Percentiles rank a stretch among this genome's conserved stretches.
phyloP scores from a whole-genome alignment of 2,329 filamentous ascomycete species.

The Aspergillus uvarum region DNA sequence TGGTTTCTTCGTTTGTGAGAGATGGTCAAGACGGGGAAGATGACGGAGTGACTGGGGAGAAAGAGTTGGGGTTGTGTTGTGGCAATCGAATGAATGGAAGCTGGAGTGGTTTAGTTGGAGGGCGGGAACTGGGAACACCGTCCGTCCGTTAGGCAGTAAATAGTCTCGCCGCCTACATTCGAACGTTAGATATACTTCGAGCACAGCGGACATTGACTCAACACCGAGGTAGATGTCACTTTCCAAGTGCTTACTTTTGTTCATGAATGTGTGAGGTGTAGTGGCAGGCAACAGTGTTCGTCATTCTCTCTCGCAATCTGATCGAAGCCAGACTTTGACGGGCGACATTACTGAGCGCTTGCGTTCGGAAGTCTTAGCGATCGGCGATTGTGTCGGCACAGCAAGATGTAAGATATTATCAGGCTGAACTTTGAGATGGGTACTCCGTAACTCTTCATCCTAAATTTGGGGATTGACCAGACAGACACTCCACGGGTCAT shows the following conservation, averaged over 20 bases:
- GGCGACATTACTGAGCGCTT: no score
- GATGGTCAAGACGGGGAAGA: background rate
- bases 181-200: background rate
- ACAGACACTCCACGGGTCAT: background rate
- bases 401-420: background rate
- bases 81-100: background rate
- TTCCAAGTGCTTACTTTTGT: no score
- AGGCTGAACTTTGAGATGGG: background rate
- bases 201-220: background rate
- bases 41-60: no score
- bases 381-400: background rate
- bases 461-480: background rate
- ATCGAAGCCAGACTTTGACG: no score
- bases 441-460: background rate
- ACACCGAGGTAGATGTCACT: no score
- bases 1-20: conserved; percentile 25
- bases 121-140: background rate
- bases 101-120: background rate
- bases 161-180: background rate
- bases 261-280: no score
- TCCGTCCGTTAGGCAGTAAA: background rate
- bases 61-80: background rate
- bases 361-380: no score
- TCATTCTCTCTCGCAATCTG: no score
- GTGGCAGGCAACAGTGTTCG: background rate